Evolutionary conservation across 2,329 filamentous ascomycete genomes (phyloP).

Genomic region (Lachnellula arida): DNA sequence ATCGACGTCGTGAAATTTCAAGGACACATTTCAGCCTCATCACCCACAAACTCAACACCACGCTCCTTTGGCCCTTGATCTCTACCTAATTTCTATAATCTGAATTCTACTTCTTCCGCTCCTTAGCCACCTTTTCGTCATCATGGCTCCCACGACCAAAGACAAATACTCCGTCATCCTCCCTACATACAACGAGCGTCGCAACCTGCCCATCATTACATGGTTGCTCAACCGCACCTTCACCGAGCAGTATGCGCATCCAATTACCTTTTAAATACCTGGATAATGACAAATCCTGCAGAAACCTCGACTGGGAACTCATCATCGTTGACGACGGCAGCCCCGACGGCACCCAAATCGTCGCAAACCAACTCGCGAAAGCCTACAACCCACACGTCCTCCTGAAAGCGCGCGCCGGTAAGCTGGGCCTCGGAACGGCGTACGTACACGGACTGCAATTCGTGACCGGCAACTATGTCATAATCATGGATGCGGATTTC

Average conservation of each 20-base stretch:
- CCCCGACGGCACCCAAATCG: slow-evolving; percentile 87
- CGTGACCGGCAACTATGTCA: slow-evolving; percentile 86
- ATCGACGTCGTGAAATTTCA: neutral
- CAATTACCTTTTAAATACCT: neutral
- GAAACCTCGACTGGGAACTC: slow-evolving; percentile 93
- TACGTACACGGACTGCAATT: slow-evolving; percentile 52
- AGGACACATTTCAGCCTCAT: neutral
- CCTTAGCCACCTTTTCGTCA: neutral
- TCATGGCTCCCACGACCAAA: slow-evolving; percentile 44
- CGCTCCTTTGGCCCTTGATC: slow-evolving; percentile 12
- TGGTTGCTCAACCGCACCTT: slow-evolving; percentile 94
- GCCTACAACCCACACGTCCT: slow-evolving; percentile 76
- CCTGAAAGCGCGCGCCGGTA: slow-evolving; percentile 85
- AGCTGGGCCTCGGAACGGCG: slow-evolving; percentile 29
- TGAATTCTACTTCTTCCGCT: no score
- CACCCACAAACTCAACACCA: slow-evolving; percentile 38
- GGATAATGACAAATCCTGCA: slow-evolving; percentile 34
- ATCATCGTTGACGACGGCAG: slow-evolving; percentile 98
- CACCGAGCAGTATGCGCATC: slow-evolving; percentile 68
- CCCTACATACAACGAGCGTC: slow-evolving; percentile 97
- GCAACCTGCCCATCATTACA: slow-evolving; percentile 91
- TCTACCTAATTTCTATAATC: neutral
- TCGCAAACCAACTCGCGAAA: slow-evolving; percentile 85
- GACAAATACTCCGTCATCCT: slow-evolving; percentile 97
- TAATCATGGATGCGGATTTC: slow-evolving; percentile 99